These are phyloP conservation scores for Conringia planisiliqua DNA, from an alignment of 345 rosid genomes.

Conservation along the genomic window DNA sequence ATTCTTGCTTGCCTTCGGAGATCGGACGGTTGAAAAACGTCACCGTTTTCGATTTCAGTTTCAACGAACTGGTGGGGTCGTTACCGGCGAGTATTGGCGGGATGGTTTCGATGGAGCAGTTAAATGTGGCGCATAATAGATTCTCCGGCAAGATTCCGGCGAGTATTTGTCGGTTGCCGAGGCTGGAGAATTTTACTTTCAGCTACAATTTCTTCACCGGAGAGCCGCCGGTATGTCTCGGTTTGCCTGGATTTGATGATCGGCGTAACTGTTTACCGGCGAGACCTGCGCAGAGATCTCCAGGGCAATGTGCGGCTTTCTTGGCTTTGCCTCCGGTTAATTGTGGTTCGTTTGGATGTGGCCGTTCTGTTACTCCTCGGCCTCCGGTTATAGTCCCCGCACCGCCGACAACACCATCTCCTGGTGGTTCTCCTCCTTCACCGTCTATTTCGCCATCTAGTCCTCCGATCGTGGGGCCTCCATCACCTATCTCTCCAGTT, in stretches of 20 bases:
- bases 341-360: slow-evolving; percentile 67
- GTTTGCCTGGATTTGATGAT: slow-evolving; percentile 49
- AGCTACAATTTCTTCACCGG: slow-evolving; percentile 75
- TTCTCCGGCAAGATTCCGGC: slow-evolving; percentile 64
- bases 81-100: slow-evolving; percentile 56
- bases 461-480: slow-evolving; percentile 26
- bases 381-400: slow-evolving; percentile 64
- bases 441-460: slow-evolving; percentile 5
- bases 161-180: slow-evolving; percentile 58
- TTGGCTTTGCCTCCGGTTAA: slow-evolving; percentile 46
- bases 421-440: slow-evolving; percentile 42
- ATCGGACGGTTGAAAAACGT: slow-evolving; percentile 54
- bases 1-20: slow-evolving; percentile 64
- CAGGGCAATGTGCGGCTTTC: slow-evolving; percentile 62
- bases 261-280: slow-evolving; percentile 57
- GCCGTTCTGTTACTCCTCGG: slow-evolving; percentile 54
- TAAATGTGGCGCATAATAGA: slow-evolving; percentile 68
- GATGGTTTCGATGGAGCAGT: slow-evolving; percentile 68
- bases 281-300: slow-evolving; percentile 62
- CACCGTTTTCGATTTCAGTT: slow-evolving; percentile 73
- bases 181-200: slow-evolving; percentile 59
- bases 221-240: slow-evolving; percentile 61
- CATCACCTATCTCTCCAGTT: slow-evolving; percentile 25
- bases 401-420: slow-evolving; percentile 49
- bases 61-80: slow-evolving; percentile 53